Evolutionary conservation across 2,329 filamentous ascomycete species (phyloP).

Genomic region (Ilyonectria sp.): DNA sequence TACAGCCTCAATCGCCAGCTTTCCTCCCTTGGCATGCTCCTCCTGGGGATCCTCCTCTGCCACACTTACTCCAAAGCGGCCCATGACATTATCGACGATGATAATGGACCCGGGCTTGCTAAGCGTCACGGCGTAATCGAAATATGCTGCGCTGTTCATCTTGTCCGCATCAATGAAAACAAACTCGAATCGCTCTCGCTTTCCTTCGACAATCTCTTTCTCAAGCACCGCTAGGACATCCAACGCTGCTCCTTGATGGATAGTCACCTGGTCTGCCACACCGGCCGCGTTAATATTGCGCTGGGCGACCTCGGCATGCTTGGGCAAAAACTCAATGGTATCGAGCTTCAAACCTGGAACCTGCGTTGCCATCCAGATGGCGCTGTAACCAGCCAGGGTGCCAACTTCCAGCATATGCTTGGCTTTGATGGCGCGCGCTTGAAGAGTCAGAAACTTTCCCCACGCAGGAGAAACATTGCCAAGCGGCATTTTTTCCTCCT

Average conservation of each 20-base stretch:
- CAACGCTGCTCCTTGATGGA: constrained; percentile 11
- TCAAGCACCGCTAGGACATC: constrained; percentile 15
- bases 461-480: constrained; percentile 19
- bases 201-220: neutral
- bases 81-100: constrained; percentile 24
- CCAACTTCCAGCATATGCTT: constrained; percentile 19
- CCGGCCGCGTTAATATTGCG: constrained; percentile 10
- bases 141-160: constrained; percentile 17
- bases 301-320: constrained; percentile 21
- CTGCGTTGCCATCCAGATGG: constrained; percentile 22
- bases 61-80: constrained; percentile 9
- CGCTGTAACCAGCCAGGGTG: constrained; percentile 22
- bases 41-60: constrained; percentile 10
- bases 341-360: constrained; percentile 1
- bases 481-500: constrained; percentile 4
- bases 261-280: neutral
- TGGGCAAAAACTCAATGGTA: constrained; percentile 13
- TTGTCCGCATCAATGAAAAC: constrained; percentile 26
- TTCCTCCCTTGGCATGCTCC: constrained; percentile 10
- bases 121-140: constrained; percentile 18
- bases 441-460: constrained; percentile 23
- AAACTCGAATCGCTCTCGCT: constrained; percentile 5
- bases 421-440: constrained; percentile 17
- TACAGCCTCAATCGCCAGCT: constrained; percentile 12
- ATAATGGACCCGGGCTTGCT: constrained; percentile 12